Conservation (phyloP, 495 filamentous ascomycete species). For the Opeltia flavorubescens region DNA sequence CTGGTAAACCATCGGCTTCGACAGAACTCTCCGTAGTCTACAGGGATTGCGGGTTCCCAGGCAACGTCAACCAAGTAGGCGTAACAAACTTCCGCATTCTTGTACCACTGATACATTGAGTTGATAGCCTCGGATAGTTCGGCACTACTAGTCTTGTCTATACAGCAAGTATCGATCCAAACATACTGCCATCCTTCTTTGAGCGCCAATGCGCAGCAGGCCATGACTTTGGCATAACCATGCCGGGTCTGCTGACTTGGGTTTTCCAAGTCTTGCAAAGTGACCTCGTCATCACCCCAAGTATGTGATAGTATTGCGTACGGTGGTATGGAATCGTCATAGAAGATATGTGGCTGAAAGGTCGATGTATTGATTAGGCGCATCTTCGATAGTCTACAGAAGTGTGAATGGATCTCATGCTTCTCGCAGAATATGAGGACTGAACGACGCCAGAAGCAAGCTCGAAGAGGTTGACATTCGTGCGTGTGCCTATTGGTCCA, state of each 20-base stretch:
- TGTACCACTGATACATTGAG: too few species aligned
- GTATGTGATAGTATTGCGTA: slow-evolving; percentile 21
- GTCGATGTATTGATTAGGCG: slow-evolving; percentile 9
- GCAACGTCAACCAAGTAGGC: slow-evolving; percentile 25
- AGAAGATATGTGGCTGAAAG: not conserved
- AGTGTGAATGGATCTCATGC: too few species aligned
- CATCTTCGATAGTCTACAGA: too few species aligned
- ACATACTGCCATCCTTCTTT: slow-evolving; percentile 18
- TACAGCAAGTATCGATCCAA: slow-evolving; percentile 27
- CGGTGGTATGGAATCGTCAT: slow-evolving; percentile 3
- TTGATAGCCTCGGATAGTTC: too few species aligned
- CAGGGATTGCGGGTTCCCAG: not conserved
- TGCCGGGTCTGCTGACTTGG: slow-evolving; percentile 8
- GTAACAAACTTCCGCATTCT: slow-evolving; percentile 19
- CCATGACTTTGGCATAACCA: slow-evolving; percentile 18
- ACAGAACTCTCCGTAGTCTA: not conserved
- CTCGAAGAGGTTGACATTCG: too few species aligned
- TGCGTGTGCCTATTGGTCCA: too few species aligned
- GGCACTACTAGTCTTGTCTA: too few species aligned
- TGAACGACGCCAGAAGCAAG: too few species aligned
- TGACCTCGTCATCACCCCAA: slow-evolving; percentile 14
- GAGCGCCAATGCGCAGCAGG: slow-evolving; percentile 15
- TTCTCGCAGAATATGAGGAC: too few species aligned
- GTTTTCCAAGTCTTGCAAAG: slow-evolving; percentile 14
- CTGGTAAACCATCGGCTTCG: slow-evolving; percentile 28